Conservation (phyloP, 352 stramenopile genomes). For the Pythium coloratum region DNA sequence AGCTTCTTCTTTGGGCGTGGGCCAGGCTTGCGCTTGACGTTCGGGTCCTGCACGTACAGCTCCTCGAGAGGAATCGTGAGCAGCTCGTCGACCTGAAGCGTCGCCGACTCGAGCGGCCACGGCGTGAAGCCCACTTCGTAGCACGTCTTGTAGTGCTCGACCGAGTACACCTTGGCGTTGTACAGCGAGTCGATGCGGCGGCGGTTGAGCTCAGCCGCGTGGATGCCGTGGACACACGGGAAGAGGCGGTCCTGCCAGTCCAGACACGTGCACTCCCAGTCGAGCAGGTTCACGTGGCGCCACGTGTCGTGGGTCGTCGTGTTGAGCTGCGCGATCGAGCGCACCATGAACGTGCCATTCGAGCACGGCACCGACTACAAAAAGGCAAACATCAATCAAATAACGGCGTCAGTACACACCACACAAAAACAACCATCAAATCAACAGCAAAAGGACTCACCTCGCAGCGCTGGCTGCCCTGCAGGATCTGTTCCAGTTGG, state of each 20-base stretch:
- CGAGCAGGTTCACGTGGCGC: constrained; percentile 72
- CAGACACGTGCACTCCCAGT: constrained; percentile 81
- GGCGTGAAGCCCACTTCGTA: constrained; percentile 63
- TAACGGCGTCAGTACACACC: not conserved
- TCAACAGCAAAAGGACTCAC: constrained; percentile 28
- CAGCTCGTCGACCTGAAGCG: constrained; percentile 38
- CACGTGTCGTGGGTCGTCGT: constrained; percentile 66
- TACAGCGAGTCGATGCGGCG: constrained; percentile 76
- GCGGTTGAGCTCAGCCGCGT: constrained; percentile 69
- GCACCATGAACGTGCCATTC: constrained; percentile 80
- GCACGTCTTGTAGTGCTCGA: constrained; percentile 59
- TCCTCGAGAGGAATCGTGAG: constrained; percentile 73
- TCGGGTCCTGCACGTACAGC: constrained; percentile 52
- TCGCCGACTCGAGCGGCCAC: constrained; percentile 57
- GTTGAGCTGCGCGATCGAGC: constrained; percentile 55
- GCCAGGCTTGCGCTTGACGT: constrained; percentile 59
- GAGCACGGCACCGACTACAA: constrained; percentile 74
- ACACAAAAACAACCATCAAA: not conserved
- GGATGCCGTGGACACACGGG: constrained; percentile 74
- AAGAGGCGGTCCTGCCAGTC: constrained; percentile 81
- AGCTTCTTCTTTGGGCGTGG: constrained; percentile 54
- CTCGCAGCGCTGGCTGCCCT: constrained; percentile 77
- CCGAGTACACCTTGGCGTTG: constrained; percentile 64
- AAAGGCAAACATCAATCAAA: not conserved
- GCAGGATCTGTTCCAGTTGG: constrained; percentile 68